These are phyloP conservation scores for Penicillium sp. DNA, from an alignment of 2,329 filamentous ascomycete species.

Conservation along the genomic window DNA sequence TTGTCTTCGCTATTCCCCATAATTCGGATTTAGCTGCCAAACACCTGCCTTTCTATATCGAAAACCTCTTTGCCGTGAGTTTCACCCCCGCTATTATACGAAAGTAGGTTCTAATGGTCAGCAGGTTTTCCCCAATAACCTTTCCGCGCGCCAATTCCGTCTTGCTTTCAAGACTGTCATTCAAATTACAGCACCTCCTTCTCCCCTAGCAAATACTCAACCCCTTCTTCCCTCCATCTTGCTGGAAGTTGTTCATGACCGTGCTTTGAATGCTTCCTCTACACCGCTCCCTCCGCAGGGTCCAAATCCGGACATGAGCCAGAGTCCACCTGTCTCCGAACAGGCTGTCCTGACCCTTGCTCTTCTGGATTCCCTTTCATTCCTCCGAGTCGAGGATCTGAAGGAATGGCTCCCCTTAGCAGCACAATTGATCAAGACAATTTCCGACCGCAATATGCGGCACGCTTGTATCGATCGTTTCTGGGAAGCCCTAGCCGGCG, in stretches of 20 bases:
- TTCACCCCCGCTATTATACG: neutral
- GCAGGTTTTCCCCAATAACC: constrained; percentile 69
- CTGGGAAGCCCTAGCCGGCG: constrained; percentile 74
- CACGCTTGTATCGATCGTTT: constrained; percentile 67
- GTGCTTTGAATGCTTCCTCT: constrained; percentile 57
- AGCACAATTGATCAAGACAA: constrained; percentile 64
- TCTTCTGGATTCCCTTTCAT: constrained; percentile 74
- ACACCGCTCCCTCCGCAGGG: constrained; percentile 46
- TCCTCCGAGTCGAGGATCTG: constrained; percentile 65
- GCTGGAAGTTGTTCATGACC: constrained; percentile 72
- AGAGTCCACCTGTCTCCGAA: constrained; percentile 56
- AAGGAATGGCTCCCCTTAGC: constrained; percentile 77
- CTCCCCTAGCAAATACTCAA: constrained; percentile 67
- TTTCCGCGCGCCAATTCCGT: constrained; percentile 82
- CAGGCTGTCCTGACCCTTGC: constrained; percentile 74
- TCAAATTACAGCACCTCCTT: constrained; percentile 77
- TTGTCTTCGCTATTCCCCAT: constrained; percentile 75
- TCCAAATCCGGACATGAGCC: constrained; percentile 35
- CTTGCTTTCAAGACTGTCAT: constrained; percentile 83
- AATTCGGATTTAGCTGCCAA: constrained; percentile 68
- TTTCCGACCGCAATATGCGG: constrained; percentile 62
- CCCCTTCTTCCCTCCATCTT: constrained; percentile 77
- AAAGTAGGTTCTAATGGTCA: neutral
- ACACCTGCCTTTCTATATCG: constrained; percentile 79
- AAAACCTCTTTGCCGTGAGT: constrained; percentile 65